phyloP scores from a whole-genome alignment of 2,329 filamentous ascomycete genomes.

The Pleoardoris graminearum region DNA sequence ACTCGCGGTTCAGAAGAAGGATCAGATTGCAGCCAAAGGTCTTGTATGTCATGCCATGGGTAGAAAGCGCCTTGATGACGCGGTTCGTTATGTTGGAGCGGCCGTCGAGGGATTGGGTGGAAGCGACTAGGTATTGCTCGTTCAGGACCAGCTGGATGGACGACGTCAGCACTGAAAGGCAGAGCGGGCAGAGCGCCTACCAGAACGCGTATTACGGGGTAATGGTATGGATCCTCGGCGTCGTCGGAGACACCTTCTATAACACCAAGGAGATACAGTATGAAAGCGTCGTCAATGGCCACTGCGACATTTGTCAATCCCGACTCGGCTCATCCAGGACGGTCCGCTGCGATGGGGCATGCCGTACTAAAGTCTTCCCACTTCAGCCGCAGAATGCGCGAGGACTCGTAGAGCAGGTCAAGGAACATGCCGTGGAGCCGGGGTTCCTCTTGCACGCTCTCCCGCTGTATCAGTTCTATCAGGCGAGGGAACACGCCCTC shows the following conservation, averaged over 20 bases:
- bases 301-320: constrained; percentile 43
- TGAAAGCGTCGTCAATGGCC: constrained; percentile 73
- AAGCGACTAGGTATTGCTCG: constrained; percentile 92
- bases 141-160: constrained; percentile 79
- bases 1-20: constrained; percentile 87
- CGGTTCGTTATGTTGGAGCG: constrained; percentile 76
- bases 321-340: neutral
- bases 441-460: constrained; percentile 64
- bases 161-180: neutral
- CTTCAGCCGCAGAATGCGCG: constrained; percentile 80
- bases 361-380: constrained; percentile 73
- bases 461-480: constrained; percentile 75
- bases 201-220: constrained; percentile 88
- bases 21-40: constrained; percentile 99
- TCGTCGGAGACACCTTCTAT: constrained; percentile 89
- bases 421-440: constrained; percentile 79
- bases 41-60: constrained; percentile 78
- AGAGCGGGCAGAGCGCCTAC: constrained; percentile 57
- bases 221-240: constrained; percentile 90
- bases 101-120: constrained; percentile 46
- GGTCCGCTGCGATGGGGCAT: neutral
- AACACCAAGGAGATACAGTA: constrained; percentile 80
- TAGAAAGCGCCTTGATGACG: constrained; percentile 86
- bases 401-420: constrained; percentile 95
- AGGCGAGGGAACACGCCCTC: constrained; percentile 84